Evolutionary conservation across 2,329 filamentous ascomycete genomes (phyloP).

Genomic region (Sporothrix brasiliensis): DNA sequence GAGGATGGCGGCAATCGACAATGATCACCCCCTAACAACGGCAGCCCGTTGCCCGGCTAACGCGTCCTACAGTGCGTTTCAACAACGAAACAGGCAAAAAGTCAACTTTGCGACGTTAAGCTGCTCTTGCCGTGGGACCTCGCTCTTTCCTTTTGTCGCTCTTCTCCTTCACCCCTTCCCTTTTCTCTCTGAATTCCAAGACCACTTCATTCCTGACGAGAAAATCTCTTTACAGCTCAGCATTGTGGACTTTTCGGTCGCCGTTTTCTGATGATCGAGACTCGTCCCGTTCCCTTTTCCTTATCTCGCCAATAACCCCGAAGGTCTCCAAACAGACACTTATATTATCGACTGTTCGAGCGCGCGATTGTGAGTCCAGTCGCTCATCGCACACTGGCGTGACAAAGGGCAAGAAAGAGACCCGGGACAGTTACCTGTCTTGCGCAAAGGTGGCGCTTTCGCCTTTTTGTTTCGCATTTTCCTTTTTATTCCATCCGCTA

Average conservation of each 20-base stretch:
- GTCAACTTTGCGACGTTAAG: constrained; percentile 31
- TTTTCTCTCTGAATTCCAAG: constrained; percentile 18
- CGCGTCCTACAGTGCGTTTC: constrained; percentile 19
- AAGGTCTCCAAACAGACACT: constrained; percentile 12
- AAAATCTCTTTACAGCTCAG: constrained; percentile 2
- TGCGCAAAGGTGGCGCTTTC: constrained; percentile 9
- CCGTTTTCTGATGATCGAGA: constrained; percentile 15
- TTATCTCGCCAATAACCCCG: neutral
- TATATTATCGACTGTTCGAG: constrained; percentile 1
- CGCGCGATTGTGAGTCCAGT: neutral
- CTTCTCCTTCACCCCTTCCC: constrained; percentile 25
- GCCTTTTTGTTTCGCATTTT: neutral
- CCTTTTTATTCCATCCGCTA: neutral
- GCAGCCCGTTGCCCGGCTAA: constrained; percentile 35
- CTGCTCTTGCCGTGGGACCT: constrained; percentile 17
- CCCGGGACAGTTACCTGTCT: neutral
- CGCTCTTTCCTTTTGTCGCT: constrained; percentile 22
- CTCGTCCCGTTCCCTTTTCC: neutral
- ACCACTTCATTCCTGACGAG: constrained; percentile 29
- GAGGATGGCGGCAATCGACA: constrained; percentile 21
- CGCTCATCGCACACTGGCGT: neutral
- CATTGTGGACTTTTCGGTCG: constrained; percentile 12
- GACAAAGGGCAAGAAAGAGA: neutral
- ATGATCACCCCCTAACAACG: constrained; percentile 31
- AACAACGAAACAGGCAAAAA: constrained; percentile 35